A percentile compares a stretch with the other conserved stretches of the same genome.
These are phyloP conservation scores for Suillus subaureus DNA, from an alignment of 768 basidiomycete species.

Conservation along the genomic window DNA sequence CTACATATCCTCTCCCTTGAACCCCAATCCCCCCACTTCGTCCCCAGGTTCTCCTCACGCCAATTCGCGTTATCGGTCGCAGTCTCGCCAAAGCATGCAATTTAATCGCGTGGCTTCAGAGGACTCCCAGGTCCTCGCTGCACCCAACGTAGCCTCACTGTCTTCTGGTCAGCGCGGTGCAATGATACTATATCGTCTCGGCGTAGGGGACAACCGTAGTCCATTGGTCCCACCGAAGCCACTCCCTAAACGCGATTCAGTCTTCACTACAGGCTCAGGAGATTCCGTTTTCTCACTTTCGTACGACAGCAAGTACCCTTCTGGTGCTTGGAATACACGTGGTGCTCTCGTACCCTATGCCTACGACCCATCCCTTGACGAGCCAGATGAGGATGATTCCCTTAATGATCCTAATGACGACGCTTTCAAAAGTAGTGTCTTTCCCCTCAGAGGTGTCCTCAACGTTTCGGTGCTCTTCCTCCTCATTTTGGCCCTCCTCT, in stretches of 20 bases:
- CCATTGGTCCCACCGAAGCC: conserved; percentile 36
- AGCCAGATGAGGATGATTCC: conserved; percentile 72
- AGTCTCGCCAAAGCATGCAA: conserved; percentile 41
- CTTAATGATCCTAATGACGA: conserved; percentile 62
- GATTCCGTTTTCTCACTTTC: conserved; percentile 53
- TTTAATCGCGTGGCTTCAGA: conserved; percentile 48
- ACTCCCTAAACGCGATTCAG: conserved; percentile 38
- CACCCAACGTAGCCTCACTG: conserved; percentile 24
- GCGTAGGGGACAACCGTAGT: conserved; percentile 37
- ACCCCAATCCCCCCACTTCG: conserved; percentile 39
- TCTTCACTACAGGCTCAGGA: conserved; percentile 49
- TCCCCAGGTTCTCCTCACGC: conserved; percentile 17
- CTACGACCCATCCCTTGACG: conserved; percentile 66
- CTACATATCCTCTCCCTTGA: conserved; percentile 57
- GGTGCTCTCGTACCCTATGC: conserved; percentile 64
- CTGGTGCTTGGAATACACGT: conserved; percentile 30
- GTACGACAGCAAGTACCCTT: conserved; percentile 69
- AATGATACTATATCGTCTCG: conserved; percentile 69
- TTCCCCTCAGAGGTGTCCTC: conserved; percentile 51
- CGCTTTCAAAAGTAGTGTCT: conserved; percentile 24
- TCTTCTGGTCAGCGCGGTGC: conserved; percentile 45
- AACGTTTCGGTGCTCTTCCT: conserved; percentile 73
- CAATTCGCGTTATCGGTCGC: conserved; percentile 36
- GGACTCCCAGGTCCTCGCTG: conserved; percentile 44
- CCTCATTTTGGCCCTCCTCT: conserved; percentile 62